Evolutionary conservation across 345 rosid species (phyloP).

Genomic region (Kernera saxatilis): DNA sequence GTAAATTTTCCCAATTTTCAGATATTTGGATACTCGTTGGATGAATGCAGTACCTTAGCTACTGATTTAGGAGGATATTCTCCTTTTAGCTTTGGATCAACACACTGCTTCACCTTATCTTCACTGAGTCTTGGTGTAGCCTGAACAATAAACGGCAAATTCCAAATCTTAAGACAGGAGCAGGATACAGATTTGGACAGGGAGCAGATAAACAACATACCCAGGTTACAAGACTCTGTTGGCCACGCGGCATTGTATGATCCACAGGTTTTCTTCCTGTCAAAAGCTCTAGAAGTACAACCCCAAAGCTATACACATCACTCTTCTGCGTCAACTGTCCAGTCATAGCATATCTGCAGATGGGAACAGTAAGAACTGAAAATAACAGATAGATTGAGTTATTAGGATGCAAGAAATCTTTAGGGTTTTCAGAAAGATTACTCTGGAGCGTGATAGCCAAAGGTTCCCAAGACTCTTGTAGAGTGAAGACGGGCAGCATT

Average conservation of each 20-base stretch:
- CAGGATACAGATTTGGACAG: neutral
- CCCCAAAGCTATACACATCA: slow-evolving; percentile 34
- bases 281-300: slow-evolving; percentile 34
- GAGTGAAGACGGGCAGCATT: slow-evolving; percentile 99
- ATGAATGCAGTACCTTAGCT: slow-evolving; percentile 34
- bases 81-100: slow-evolving; percentile 93
- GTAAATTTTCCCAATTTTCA: neutral
- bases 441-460: slow-evolving; percentile 99
- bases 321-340: slow-evolving; percentile 37
- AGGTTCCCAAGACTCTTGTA: slow-evolving; percentile 95
- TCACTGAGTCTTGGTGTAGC: slow-evolving; percentile 99
- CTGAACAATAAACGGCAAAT: slow-evolving; percentile 32
- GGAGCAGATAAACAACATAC: neutral
- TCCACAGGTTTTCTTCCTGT: slow-evolving; percentile 36
- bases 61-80: slow-evolving; percentile 93
- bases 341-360: slow-evolving; percentile 34
- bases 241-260: slow-evolving; percentile 36
- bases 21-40: neutral
- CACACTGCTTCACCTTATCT: slow-evolving; percentile 96
- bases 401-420: neutral
- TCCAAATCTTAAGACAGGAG: neutral
- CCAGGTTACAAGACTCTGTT: slow-evolving; percentile 36
- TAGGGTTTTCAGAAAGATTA: slow-evolving; percentile 32
- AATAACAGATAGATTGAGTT: too few species aligned
- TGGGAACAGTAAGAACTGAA: too few species aligned